Conservation (phyloP, 2,329 filamentous ascomycete species). For the Neobulgaria alba region DNA sequence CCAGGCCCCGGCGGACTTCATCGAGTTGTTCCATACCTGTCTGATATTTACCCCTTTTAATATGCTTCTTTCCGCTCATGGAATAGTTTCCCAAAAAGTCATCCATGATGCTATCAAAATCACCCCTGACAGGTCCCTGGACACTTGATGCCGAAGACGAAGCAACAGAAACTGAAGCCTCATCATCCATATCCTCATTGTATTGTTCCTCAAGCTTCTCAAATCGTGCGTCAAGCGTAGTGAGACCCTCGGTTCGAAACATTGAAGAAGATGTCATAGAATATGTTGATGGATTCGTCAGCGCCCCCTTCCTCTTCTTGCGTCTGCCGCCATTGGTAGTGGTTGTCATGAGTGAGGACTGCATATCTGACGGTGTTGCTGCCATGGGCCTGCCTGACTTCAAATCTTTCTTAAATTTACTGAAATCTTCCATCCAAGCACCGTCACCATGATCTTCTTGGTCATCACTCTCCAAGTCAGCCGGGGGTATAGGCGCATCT, state of each 20-base stretch:
- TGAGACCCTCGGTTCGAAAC: conserved; percentile 78
- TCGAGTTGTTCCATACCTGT: conserved; percentile 84
- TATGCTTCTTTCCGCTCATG: conserved; percentile 61
- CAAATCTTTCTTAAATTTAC: conserved; percentile 84
- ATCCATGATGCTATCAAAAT: conserved; percentile 88
- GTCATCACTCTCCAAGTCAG: conserved; percentile 40
- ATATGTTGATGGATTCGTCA: conserved; percentile 80
- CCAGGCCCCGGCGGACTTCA: conserved; percentile 73
- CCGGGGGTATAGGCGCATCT: conserved; percentile 28
- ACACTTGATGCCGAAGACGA: conserved; percentile 62
- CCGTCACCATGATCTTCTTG: conserved; percentile 58
- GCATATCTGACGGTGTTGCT: conserved; percentile 52
- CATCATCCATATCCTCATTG: conserved; percentile 51
- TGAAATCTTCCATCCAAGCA: conserved; percentile 87
- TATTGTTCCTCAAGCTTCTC: conserved; percentile 84
- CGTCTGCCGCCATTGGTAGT: conserved; percentile 70
- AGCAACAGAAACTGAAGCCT: conserved; percentile 52
- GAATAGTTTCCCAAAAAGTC: conserved; percentile 76
- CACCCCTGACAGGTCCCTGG: conserved; percentile 57
- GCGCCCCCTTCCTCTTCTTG: conserved; percentile 92
- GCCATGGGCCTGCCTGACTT: conserved; percentile 36
- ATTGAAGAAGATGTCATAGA: conserved; percentile 88
- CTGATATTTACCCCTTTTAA: conserved; percentile 74
- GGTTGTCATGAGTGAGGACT: conserved; percentile 64
- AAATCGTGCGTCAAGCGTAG: conserved; percentile 80